Evolutionary conservation across 2,329 filamentous ascomycete species (phyloP).

Genomic region (Sclerotinia trifoliorum): DNA sequence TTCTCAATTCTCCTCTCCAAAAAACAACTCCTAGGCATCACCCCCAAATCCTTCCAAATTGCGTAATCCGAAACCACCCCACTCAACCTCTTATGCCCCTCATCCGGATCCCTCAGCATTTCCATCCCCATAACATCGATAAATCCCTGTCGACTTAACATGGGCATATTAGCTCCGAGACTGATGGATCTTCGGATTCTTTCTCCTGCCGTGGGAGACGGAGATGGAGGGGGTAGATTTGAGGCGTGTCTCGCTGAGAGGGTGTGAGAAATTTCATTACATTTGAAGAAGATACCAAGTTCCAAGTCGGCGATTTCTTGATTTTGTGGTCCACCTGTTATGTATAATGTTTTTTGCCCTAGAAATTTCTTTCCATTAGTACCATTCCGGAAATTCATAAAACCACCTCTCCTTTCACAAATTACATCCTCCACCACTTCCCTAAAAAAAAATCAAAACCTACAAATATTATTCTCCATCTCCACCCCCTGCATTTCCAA

Average conservation of each 20-base stretch:
- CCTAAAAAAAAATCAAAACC: slow-evolving; percentile 16
- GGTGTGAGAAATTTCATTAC: slow-evolving; percentile 29
- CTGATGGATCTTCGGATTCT: slow-evolving; percentile 27
- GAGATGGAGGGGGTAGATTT: slow-evolving; percentile 17
- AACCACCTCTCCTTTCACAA: no score
- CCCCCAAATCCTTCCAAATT: slow-evolving; percentile 31
- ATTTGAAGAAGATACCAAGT: slow-evolving; percentile 30
- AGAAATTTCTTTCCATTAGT: background rate
- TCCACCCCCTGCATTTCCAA: slow-evolving; percentile 31
- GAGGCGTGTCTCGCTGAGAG: slow-evolving; percentile 16
- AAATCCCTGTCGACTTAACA: slow-evolving; percentile 61
- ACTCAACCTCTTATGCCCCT: slow-evolving; percentile 25
- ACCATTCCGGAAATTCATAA: background rate
- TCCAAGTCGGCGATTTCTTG: slow-evolving; percentile 34
- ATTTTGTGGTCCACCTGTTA: slow-evolving; percentile 24
- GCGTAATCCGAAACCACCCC: slow-evolving; percentile 28
- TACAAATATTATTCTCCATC: slow-evolving; percentile 31
- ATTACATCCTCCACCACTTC: no score
- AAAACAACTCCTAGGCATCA: slow-evolving; percentile 29
- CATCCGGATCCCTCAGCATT: slow-evolving; percentile 29
- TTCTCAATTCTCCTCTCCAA: slow-evolving; percentile 21
- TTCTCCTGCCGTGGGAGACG: slow-evolving; percentile 21
- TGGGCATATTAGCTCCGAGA: slow-evolving; percentile 39
- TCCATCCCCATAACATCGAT: slow-evolving; percentile 47
- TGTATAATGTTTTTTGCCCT: slow-evolving; percentile 31